Evolutionary conservation across 2,329 filamentous ascomycete genomes (phyloP), one percentile per base, ranked within the genome.

Genomic region (Aspergillus bombycis): DNA sequence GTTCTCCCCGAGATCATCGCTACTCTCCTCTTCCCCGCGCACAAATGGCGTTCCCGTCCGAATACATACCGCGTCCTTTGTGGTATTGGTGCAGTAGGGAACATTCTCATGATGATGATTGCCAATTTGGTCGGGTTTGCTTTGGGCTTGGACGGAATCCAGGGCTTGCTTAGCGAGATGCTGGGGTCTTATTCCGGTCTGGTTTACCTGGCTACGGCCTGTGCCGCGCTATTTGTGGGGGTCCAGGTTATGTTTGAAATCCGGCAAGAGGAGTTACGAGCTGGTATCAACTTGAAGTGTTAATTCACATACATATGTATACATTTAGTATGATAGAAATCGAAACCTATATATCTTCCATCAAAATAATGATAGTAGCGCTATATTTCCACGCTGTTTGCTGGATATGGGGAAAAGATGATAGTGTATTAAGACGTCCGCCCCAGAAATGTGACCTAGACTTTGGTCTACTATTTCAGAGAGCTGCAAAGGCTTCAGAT

Each of bases 181-280:
- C 81, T 96, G 58, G 87, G 87, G 21, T 91, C 91, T 62, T 92
- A 88, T 81, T 88, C 88, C 84, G 94, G 95, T 0, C 74, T 91
- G 11, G 75, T 87, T 1, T 99, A 97, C 76, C 78, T 98, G 52
- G 74, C 88, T 12, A 83, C 83, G 3, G 91, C 93, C 4, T 94
- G 88, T 72, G 79, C 78, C n/a, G 88, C 87, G 50, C 78, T 98
- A 10, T 99, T 97, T 75, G 88, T 94, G 0, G 94, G 91, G 30
- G 86, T 91, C 48, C 94, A 98, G 80, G 82, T 97, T 73, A 99
- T 99, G 95, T 97, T 98, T 81, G 95, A 99, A 82, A 86, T 96
- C 69, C 85, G 95, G 58, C 92, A 97, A 81, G 84, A 85, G 48
- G 95, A 99, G 82, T 87, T 89, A 79, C 86, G 94, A 71, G 88